These are phyloP conservation scores for Didymosphaeria variabile DNA, from an alignment of 2,329 filamentous ascomycete species.

Conservation along the genomic window DNA sequence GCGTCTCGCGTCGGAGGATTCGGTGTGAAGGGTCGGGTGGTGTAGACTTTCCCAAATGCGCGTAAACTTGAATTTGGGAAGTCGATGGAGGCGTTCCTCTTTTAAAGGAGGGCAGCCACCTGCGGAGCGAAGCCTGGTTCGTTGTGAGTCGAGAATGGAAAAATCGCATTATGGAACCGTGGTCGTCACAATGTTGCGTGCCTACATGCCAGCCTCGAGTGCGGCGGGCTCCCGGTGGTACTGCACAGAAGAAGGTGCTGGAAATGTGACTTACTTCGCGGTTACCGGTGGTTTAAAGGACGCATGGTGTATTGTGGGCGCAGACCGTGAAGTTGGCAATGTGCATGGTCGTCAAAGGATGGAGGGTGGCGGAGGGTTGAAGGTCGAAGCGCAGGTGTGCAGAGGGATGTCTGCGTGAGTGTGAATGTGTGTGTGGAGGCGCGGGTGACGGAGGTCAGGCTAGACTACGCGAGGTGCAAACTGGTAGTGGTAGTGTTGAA, in stretches of 20 bases:
- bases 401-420: constrained; percentile 3
- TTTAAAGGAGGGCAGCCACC: constrained; percentile 15
- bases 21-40: constrained; percentile 7
- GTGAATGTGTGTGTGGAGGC: constrained; percentile 4
- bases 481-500: constrained; percentile 10
- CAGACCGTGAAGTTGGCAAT: constrained; percentile 20
- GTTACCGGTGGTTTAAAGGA: constrained; percentile 26
- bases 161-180: not conserved
- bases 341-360: constrained; percentile 22
- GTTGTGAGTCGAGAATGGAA: not conserved
- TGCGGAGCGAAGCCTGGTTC: constrained; percentile 27
- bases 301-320: constrained; percentile 22
- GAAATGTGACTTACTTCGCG: constrained; percentile 26
- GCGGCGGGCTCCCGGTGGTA: not conserved
- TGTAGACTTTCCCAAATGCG: not conserved
- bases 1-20: constrained; percentile 4
- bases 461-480: constrained; percentile 11
- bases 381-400: not conserved
- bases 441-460: not conserved
- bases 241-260: not conserved
- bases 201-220: not conserved
- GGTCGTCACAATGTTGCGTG: not conserved
- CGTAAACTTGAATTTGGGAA: not conserved
- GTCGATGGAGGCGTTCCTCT: not conserved
- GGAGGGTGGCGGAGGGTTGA: constrained; percentile 9